Evolutionary conservation across 2,329 filamentous ascomycete genomes (phyloP), one percentile per base, ranked within the genome.

Genomic region (Meredithiella fracta): DNA sequence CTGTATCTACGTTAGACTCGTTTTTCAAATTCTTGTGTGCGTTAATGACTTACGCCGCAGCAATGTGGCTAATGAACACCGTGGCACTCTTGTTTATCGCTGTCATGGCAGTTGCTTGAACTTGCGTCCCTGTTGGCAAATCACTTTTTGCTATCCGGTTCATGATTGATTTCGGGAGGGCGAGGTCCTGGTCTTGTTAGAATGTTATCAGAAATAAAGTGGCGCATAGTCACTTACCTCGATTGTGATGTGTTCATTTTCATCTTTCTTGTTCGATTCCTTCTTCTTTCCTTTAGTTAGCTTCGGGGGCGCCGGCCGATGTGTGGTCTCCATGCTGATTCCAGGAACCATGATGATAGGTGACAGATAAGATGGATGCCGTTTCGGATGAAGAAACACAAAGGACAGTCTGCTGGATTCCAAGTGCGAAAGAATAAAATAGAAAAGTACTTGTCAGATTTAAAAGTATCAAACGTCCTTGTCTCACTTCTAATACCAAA

Each of bases 61-160:
- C 82, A 31, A 92, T 72, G 66, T 90, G 86, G 69, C 80, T 91
- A 62, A 92, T 83, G 64, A 92, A 92, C 0, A 92, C 82, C 1
- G 85, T 90, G 6, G 86, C 83, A 67, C 84, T 85, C 69, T 90
- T 90, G 61, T 79, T 84, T 71, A 92, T 76, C 8, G 86, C 86
- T 53, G 87, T 69, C 55, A 90, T 78, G 44, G 86, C 86, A 70
- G 89, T 88, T 64, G 82, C 86, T 66, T 91, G 85, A 51, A 91
- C 86, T 68, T 88, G 84, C 3, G 86, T 90, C 65, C 89, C 89
- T 4, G 85, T 75, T 0, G 86, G 86, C 3, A 92, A 72, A 4
- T 87, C 85, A 42, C 85, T 83, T 70, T 91, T 91, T 42, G 85
- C 84, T 34, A 92, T 74, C 55, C 86, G 76, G 54, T 84, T 85